Base-by-base conservation (phyloP, 2,329 filamentous ascomycete genomes). In the Penicillium crustosum region DNA sequence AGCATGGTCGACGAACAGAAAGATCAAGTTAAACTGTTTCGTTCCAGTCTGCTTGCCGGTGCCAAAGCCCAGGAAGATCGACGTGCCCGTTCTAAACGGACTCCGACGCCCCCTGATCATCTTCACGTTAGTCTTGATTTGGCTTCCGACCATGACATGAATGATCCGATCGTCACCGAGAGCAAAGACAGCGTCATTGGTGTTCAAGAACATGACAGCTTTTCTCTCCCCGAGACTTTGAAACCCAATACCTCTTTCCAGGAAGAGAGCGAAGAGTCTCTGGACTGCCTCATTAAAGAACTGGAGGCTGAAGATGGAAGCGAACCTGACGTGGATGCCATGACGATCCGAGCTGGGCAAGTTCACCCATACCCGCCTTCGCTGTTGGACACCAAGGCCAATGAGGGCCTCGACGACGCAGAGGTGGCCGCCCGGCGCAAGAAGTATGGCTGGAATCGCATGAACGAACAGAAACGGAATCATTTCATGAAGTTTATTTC, bases 391-490 rank as follows among this genome's bases (percentile, higher is more conserved):
- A 96, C 91, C 19, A 86, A 93, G 71, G 87, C 85, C 56, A 83
- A 84, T 47, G 78, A 82, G 21, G 90, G 91, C 82, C 82, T 96
- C 9, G 91, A 86, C 15, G 84, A 89, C 58, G 75, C 81, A 44
- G 89, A 95, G 77, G 90, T 92, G 50, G 61, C 78, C 33, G 70
- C 79, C 12, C 78, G 82, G 41, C 83, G 87, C 58, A 87, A 85
- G 79, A 90, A 89, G 75, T 90, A 87, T 74, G 91, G 91, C 74
- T 81, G 90, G 72, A 96, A 96, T 75, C 87, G 91, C 75, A 91
- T 96, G 89, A 92, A 90, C 78, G 90, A 95, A 78, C 89, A 93
- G 80, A 92, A 91, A 79, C 89, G 92, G 78, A 95, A 93, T 71
- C 70, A 92, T 58, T 77, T 93, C 60, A 82, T 94, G 70, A 94